Base-by-base conservation (phyloP, 345 rosid species). In the Odontarrhena argentea region DNA sequence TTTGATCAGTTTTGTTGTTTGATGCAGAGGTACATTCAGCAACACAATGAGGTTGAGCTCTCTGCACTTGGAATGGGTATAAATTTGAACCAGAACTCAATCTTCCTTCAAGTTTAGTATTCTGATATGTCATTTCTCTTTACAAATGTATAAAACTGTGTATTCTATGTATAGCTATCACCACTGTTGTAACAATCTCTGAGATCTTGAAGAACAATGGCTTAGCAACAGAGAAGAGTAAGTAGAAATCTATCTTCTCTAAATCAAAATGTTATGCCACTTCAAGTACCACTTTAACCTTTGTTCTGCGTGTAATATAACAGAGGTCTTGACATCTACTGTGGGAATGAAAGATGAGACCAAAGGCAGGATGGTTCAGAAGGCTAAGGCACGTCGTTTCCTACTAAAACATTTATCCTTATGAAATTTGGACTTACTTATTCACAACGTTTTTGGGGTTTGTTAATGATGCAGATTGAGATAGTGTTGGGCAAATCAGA, bases 41-140 rank as follows among this genome's bases (percentile, higher is more conserved):
- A 87, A 55, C 87, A 89, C 59, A 56, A 90, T 38, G 98, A 93
- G 76, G 98, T 89, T 13, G 96, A 93, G 68, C 96, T 93, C 49
- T 93, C 96, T 40, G 97, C 98, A 11, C 68, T 93, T 53, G 96
- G 98, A 64, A 93, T 90, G 98, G 98, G 97, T 89, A 87, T 43
- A 54, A 2, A 32, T 37, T 41, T 38, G 14, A 5, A 5, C 4
- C 1, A 9, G 5, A 0, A 44, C 41, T 12, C 8, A 5, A 3
- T 7, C 6, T 46, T 6, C 11, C 3, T 36, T 5, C 32, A 44
- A 8, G 10, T 5, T 7, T 3, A 4, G 3, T 11, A 1, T 10
- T 8, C 3, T 49, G 8, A 50, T 5, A 0, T 2, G 0, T 44
- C 8, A 12, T 28, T 54, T 2, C 3, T 22, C 8, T 24, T 1